phyloP scores from a whole-genome alignment of 2,329 filamentous ascomycete species.

The Dissoconium aciculare region DNA sequence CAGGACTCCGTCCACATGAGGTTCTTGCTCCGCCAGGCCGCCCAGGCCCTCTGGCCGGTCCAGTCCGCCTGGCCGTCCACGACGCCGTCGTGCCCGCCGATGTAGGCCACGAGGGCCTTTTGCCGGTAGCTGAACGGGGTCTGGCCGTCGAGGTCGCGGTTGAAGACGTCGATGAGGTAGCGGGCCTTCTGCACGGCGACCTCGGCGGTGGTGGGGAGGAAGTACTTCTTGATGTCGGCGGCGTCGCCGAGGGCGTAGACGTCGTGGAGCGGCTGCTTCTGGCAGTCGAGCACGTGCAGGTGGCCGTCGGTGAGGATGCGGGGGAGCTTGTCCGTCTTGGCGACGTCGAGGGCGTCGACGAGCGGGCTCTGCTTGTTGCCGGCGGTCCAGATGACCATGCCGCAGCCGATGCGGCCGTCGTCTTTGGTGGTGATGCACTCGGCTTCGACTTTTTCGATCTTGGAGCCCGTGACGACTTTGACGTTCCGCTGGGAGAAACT shows the following conservation, averaged over 20 bases:
- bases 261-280: constrained; percentile 17
- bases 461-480: constrained; percentile 25
- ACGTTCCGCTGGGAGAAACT: constrained; percentile 26
- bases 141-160: constrained; percentile 9
- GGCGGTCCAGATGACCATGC: constrained; percentile 27
- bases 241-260: constrained; percentile 26
- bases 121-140: constrained; percentile 27
- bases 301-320: constrained; percentile 24
- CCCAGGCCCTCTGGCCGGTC: constrained; percentile 29
- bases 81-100: constrained; percentile 29
- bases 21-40: constrained; percentile 30
- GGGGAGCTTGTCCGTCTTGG: constrained; percentile 21
- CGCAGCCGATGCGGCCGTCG: constrained; percentile 24
- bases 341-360: constrained; percentile 21
- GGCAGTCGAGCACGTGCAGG: constrained; percentile 19
- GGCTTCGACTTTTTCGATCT: constrained; percentile 23
- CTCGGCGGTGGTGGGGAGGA: constrained; percentile 25
- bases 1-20: constrained; percentile 20
- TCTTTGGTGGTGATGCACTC: constrained; percentile 25
- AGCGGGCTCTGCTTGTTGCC: constrained; percentile 25
- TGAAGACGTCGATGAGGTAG: constrained; percentile 21
- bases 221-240: constrained; percentile 24
- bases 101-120: constrained; percentile 27
- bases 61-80: constrained; percentile 27
- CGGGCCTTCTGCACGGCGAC: constrained; percentile 27